These are phyloP conservation scores for Bryoglossum gracile DNA, from an alignment of 495 filamentous ascomycete species.

Conservation along the genomic window DNA sequence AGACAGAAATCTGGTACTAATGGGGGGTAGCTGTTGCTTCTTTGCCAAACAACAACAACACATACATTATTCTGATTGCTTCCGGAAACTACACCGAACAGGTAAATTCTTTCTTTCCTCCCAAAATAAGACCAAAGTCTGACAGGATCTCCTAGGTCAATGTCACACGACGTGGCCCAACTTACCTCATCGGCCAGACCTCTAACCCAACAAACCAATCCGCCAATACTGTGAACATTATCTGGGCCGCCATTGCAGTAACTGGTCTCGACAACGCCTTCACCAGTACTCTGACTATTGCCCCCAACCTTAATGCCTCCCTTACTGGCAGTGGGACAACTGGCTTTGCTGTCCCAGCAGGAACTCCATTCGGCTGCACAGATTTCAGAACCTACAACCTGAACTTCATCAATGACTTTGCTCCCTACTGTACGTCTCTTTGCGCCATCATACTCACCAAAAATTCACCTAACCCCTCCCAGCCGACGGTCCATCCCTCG, in stretches of 20 bases:
- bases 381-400: constrained; percentile 55
- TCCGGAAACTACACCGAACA: constrained; percentile 52
- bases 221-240: constrained; percentile 42
- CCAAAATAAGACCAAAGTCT: background rate
- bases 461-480: background rate
- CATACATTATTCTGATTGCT: constrained; percentile 45
- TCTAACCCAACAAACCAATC: constrained; percentile 29
- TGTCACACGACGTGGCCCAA: constrained; percentile 47
- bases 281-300: constrained; percentile 46
- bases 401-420: constrained; percentile 50
- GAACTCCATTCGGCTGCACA: constrained; percentile 49
- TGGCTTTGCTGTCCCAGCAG: constrained; percentile 46
- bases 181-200: constrained; percentile 50
- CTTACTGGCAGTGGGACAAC: constrained; percentile 49
- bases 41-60: constrained; percentile 42
- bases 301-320: constrained; percentile 48
- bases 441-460: too few species aligned
- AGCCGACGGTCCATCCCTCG: constrained; percentile 42
- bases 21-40: constrained; percentile 41
- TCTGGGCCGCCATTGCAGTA: constrained; percentile 29
- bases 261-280: constrained; percentile 46
- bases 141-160: constrained; percentile 30
- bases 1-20: background rate
- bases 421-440: constrained; percentile 35
- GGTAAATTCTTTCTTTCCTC: constrained; percentile 19